Evolutionary conservation across 2,329 filamentous ascomycete genomes (phyloP), one percentile per base, ranked within the genome.

Genomic region (Cladophialophora carrionii): DNA sequence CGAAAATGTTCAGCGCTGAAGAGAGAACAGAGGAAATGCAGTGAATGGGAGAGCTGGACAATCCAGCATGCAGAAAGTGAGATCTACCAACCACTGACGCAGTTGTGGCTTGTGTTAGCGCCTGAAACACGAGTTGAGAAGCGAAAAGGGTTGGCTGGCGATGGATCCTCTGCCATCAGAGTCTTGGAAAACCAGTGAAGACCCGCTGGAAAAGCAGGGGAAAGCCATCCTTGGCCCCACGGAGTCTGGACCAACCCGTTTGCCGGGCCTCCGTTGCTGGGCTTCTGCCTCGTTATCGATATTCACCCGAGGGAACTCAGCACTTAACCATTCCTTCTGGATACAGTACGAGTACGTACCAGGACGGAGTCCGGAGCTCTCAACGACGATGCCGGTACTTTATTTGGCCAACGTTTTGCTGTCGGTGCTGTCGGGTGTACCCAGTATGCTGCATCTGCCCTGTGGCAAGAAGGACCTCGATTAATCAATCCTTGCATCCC

Each of bases 101-200:
- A 69, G 67, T 29, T 66, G 67, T 68, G 67, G 64, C 64, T 67
- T 66, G 63, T 46, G 48, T 32, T 66, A 64, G 61, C 61, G 61
- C 64, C 51, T 31, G 31, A 56, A 53, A 48, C 12, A 22, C 51
- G 20, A 6, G 57, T 20, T 41, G 20, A 60, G 24, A n/a, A 56
- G 29, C 7, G 58, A 46, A 56, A 54, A 64, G 56, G 61, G 61
- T 66, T 66, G 64, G 64, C 55, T 63, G 61, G 48, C 52, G 54
- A 7, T 12, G 46, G 37, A 26, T 31, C 56, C 34, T 24, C 46
- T 26, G 8, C 12, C 41, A 48, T 58, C 56, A 17, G 9, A 29
- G 56, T 17, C 56, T n/a, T 58, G 56, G 48, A 60, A 60, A 52
- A 56, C 26, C 26, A 3, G 26, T 29, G 26, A 29, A 29, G 6